A percentile compares a stretch with the other conserved stretches of the same genome.
These are phyloP conservation scores for Vittaforma corneae DNA, from an alignment of 371 early-diverging fungal species.

Conservation along the genomic window DNA sequence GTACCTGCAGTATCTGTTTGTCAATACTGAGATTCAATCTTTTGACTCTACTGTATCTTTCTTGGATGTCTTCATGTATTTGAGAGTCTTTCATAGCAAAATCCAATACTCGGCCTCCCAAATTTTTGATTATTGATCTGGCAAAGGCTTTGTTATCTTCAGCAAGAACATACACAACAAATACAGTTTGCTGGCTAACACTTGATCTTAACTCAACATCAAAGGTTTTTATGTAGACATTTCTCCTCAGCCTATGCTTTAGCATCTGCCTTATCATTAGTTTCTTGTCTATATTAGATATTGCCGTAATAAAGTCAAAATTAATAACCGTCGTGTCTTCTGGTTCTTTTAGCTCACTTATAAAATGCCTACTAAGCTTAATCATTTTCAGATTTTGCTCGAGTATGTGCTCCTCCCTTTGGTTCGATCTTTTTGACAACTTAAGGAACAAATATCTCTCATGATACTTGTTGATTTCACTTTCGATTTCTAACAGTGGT, in stretches of 20 bases:
- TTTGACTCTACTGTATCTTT: slow-evolving; percentile 9
- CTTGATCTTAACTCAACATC: slow-evolving; percentile 33
- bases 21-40: neutral
- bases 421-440: slow-evolving; percentile 44
- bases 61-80: slow-evolving; percentile 40
- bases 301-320: slow-evolving; percentile 53
- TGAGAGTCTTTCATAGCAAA: slow-evolving; percentile 24
- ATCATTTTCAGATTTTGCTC: slow-evolving; percentile 51
- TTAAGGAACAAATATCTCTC: slow-evolving; percentile 46
- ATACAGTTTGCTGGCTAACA: slow-evolving; percentile 32
- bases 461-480: slow-evolving; percentile 51
- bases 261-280: slow-evolving; percentile 50
- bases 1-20: slow-evolving; percentile 4
- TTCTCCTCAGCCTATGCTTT: slow-evolving; percentile 49
- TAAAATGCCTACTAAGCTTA: slow-evolving; percentile 45
- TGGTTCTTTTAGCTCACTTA: slow-evolving; percentile 20
- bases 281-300: slow-evolving; percentile 51
- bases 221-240: slow-evolving; percentile 45
- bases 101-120: slow-evolving; percentile 48
- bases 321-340: slow-evolving; percentile 30
- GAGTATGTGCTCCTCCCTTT: slow-evolving; percentile 13
- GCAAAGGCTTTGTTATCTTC: slow-evolving; percentile 40
- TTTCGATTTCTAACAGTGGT: slow-evolving; percentile 28
- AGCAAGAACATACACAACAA: slow-evolving; percentile 58
- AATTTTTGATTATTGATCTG: slow-evolving; percentile 46